phyloP scores from a whole-genome alignment of 2,329 filamentous ascomycete genomes.

The Colletotrichum acutatum region DNA sequence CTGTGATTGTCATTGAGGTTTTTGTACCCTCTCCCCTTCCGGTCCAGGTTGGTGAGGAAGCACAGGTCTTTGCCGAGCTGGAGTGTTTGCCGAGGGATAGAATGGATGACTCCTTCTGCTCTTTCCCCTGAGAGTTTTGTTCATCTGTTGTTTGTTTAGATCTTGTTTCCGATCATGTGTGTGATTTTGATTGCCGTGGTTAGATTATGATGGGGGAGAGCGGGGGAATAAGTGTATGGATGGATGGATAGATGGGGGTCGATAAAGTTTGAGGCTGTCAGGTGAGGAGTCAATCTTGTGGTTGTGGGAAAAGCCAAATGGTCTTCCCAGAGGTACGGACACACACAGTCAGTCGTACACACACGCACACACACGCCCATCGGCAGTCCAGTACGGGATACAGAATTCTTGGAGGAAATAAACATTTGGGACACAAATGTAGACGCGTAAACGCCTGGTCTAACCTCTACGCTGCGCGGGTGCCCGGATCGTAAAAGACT shows the following conservation, averaged over 20 bases:
- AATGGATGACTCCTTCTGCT: not conserved
- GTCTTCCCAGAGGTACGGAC: not conserved
- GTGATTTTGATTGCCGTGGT: not conserved
- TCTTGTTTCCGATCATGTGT: not conserved
- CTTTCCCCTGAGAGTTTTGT: not conserved
- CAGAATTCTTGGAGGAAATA: not conserved
- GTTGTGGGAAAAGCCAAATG: not conserved
- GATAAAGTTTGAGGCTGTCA: conserved; percentile 31
- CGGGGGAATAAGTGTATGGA: not conserved
- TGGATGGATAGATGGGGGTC: not conserved
- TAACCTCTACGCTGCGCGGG: not conserved
- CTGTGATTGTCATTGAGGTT: not conserved
- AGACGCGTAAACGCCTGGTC: not conserved
- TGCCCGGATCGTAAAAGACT: not conserved
- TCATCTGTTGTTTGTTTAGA: not conserved
- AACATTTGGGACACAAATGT: not conserved
- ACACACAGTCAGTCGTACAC: no score
- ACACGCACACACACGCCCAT: not conserved
- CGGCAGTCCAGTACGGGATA: not conserved
- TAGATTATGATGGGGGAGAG: not conserved
- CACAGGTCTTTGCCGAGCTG: not conserved
- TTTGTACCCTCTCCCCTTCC: no score
- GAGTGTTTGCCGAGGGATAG: not conserved
- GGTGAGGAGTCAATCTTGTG: conserved; percentile 3
- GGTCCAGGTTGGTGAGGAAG: no score